Percentiles rank a stretch among this genome's conserved stretches.
Evolutionary conservation across 768 basidiomycete species (phyloP).

Genomic region (Termitomyces sp.): DNA sequence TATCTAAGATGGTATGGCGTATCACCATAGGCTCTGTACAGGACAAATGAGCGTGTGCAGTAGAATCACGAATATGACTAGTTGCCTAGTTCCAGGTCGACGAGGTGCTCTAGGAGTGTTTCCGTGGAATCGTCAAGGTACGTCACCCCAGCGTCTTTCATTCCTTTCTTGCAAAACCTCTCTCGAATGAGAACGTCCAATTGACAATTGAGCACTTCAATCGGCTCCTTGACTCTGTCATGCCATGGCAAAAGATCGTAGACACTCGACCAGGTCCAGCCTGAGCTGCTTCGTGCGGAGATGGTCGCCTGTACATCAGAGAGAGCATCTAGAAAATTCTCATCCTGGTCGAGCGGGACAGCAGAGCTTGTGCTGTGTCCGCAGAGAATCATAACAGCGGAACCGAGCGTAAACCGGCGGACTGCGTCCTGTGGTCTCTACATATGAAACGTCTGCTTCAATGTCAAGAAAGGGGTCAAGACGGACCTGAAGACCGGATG

Average conservation of each 20-base stretch:
- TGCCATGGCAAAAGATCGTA: not conserved
- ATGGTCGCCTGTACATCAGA: not conserved
- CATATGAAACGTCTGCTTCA: not conserved
- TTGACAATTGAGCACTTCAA: not conserved
- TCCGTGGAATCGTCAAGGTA: not conserved
- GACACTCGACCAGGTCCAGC: not conserved
- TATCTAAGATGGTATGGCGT: not conserved
- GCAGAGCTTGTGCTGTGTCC: not conserved
- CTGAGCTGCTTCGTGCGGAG: not conserved
- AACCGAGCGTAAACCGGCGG: not conserved
- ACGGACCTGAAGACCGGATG: not conserved
- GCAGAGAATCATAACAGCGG: not conserved
- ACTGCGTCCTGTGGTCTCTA: not conserved
- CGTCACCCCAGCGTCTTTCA: not conserved
- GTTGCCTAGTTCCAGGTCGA: not conserved
- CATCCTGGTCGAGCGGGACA: not conserved
- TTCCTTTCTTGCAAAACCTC: not conserved
- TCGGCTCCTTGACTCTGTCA: not conserved
- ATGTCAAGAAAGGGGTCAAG: not conserved
- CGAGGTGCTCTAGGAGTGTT: not conserved
- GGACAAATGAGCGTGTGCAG: not conserved
- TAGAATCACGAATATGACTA: not conserved
- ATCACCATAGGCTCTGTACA: not conserved
- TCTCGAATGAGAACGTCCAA: not conserved
- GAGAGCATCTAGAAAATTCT: not conserved